Evolutionary conservation across 2,329 filamentous ascomycete species (phyloP), one percentile per base, ranked within the genome.

Genomic region (Aspergillus versicolor): DNA sequence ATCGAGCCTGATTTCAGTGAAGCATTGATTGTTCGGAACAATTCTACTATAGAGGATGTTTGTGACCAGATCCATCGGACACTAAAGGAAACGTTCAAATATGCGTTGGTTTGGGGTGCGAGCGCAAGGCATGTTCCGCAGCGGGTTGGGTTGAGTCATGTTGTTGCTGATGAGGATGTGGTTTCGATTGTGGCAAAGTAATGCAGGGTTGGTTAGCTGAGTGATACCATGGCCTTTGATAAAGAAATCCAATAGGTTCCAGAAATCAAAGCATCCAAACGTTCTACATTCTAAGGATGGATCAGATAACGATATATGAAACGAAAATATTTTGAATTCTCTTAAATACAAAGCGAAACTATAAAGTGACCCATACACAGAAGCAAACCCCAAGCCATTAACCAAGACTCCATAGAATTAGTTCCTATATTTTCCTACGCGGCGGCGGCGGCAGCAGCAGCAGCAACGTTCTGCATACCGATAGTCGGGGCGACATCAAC

Each of bases 1-100:
- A 79, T 88, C 9, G 93, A 96, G 13, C 94, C 94, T 0, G 86
- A 92, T 72, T 99, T 99, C 71, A 78, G 76, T 59, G 94, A 99
- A 77, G 94, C 94, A 1, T 77, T 99, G 68, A 99, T 99, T 70
- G 94, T 99, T 64, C 84, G 95, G 57, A 87, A 82, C 71, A 90
- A 92, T 67, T 91, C 90, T 70, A 91, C 88, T 12, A 92, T 99
- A 70, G 94, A 97, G 77, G 93, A 99, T 75, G 94, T 99, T 9
- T 99, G 94, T 75, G 94, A 99, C 75, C 87, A 91, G 67, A 90
- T 99, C 65, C 94, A 99, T 78, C 83, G 94, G 61, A 94, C 87
- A 24, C 79, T 99, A 64, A 99, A 97, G 84, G 95, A 99, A 62
- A 96, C 92, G 4, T 99, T 97, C 83, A 99, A 97, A 81, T 97